A percentile compares a stretch with the other conserved stretches of the same genome.
These are phyloP conservation scores for Lasiosphaeria miniovina DNA, from an alignment of 495 filamentous ascomycete species.

Conservation along the genomic window DNA sequence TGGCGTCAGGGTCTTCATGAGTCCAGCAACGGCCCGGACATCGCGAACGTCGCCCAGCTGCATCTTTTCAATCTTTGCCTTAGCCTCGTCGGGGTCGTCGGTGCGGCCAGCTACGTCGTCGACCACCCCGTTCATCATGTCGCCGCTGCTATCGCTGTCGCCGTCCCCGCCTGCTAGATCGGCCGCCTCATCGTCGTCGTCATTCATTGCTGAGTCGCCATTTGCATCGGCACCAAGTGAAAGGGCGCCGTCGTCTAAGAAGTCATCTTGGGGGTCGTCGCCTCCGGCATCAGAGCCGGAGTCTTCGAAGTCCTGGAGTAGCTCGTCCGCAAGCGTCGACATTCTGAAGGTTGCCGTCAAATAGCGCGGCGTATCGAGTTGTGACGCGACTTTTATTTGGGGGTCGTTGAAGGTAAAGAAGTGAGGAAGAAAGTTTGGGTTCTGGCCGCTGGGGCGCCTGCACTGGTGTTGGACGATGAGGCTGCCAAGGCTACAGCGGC, in stretches of 20 bases:
- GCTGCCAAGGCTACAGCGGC: too few species aligned
- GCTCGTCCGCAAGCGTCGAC: slow-evolving; percentile 77
- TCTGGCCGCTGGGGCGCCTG: too few species aligned
- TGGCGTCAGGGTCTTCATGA: slow-evolving; percentile 75
- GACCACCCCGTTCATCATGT: slow-evolving; percentile 52
- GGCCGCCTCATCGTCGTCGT: slow-evolving; percentile 43
- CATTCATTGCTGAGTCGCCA: slow-evolving; percentile 28
- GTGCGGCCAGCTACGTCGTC: slow-evolving; percentile 43
- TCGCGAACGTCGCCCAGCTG: slow-evolving; percentile 67
- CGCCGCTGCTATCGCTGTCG: slow-evolving; percentile 55
- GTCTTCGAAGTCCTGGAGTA: slow-evolving; percentile 87
- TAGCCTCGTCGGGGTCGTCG: slow-evolving; percentile 65
- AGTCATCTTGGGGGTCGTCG: slow-evolving; percentile 46
- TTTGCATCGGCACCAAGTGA: slow-evolving; percentile 20
- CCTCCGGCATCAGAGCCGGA: slow-evolving; percentile 60
- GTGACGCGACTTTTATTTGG: too few species aligned
- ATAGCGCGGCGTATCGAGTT: background rate
- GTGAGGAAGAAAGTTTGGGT: too few species aligned
- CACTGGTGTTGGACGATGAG: too few species aligned
- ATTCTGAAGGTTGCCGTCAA: slow-evolving; percentile 40
- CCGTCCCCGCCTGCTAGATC: slow-evolving; percentile 38
- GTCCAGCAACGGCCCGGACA: slow-evolving; percentile 66
- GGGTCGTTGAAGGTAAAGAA: too few species aligned
- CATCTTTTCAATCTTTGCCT: slow-evolving; percentile 77
- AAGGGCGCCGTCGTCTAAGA: slow-evolving; percentile 32